phyloP scores from a whole-genome alignment of 2,329 filamentous ascomycete genomes.

The Cladophialophora psammophila region DNA sequence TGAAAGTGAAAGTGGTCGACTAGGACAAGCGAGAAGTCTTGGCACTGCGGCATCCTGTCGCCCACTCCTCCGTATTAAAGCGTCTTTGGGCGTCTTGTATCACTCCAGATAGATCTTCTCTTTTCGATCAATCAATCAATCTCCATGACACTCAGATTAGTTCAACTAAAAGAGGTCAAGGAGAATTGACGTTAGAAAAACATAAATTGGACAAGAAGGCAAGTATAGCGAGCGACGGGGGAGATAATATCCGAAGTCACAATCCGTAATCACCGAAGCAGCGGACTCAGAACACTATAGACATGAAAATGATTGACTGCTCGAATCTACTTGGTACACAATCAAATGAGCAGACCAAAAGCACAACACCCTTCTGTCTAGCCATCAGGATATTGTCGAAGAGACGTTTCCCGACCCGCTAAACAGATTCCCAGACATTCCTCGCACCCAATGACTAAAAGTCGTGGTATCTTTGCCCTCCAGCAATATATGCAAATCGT shows the following conservation, averaged over 20 bases:
- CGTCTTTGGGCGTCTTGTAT: not conserved
- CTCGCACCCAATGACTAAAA: constrained; percentile 58
- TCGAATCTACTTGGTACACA: not conserved
- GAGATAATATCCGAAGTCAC: not conserved
- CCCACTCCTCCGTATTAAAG: not conserved
- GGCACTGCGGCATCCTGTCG: too few species aligned
- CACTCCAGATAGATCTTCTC: too few species aligned
- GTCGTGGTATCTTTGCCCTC: constrained; percentile 65
- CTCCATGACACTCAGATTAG: not conserved
- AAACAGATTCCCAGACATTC: constrained; percentile 30
- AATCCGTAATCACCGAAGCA: not conserved
- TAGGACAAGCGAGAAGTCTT: too few species aligned
- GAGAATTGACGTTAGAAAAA: not conserved
- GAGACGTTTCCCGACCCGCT: constrained; percentile 33
- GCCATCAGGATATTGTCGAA: not conserved
- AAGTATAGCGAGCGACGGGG: not conserved
- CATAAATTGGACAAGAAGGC: not conserved
- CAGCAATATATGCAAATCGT: constrained; percentile 68
- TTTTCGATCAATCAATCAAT: too few species aligned
- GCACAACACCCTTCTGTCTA: not conserved
- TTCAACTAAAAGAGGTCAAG: not conserved
- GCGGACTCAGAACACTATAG: not conserved
- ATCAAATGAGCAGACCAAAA: too few species aligned
- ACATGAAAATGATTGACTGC: not conserved
- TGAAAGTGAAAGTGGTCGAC: too few species aligned